Evolutionary conservation across 352 stramenopile genomes (phyloP), one percentile per base, ranked within the genome.

Genomic region (Peronospora destructor): DNA sequence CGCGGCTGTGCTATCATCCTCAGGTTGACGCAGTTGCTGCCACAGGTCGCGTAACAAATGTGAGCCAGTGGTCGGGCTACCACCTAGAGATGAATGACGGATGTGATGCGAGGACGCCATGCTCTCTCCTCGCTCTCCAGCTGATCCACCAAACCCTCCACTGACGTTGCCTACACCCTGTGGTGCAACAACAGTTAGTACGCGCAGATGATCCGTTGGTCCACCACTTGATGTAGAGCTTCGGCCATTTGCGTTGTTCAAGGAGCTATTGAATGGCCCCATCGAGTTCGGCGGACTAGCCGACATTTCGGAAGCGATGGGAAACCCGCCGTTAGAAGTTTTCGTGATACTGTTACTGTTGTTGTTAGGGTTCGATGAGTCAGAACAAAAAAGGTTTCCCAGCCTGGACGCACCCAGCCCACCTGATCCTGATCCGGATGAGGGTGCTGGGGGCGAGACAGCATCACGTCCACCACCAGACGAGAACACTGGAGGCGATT

Each of bases 31-130:
- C 3, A 87, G 43, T 54, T 90, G 79, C 9, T 90, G 79, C 79
- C 79, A 90, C 25, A 90, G 45, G 42, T 90, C 79, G 11, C 76
- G 73, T 26, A 90, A 68, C n/a, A 90, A 63, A 43, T 90, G 78
- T 0, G 71, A 73, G 1, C 65, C 63, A 16, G 66, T 66, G 46
- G 61, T 73, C 6, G 68, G 60, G 33, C 63, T 76, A 1, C 50
- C 56, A 29, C 62, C 66, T 2, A 72, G 30, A 11, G 71, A 73
- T 17, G 65, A 38, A 14, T 67, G 62, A 3, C 67, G 62, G 0
- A 46, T 56, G 30, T 74, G 61, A 39, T 61, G 49, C 14, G 63
- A 53, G 4, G 33, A 45, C 0, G 40, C 43, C 3, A 28, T 44
- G 8, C 45, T 45, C 30, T 66, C 62, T 21, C 48, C 49, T 30